phyloP scores from a whole-genome alignment of 805 yeast genomes.

The Teunomyces barrocoloradensis region DNA sequence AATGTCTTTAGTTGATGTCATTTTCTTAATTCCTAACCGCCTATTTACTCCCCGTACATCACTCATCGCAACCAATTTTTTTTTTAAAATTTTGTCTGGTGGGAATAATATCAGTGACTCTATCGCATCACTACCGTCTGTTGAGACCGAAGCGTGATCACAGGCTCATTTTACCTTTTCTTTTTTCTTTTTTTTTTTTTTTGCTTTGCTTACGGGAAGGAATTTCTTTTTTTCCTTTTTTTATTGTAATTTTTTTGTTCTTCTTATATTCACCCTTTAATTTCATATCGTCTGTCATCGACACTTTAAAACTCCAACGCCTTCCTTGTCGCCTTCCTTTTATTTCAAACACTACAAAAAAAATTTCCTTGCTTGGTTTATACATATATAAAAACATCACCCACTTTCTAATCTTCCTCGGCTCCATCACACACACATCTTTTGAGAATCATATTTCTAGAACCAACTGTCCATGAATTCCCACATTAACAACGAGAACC shows the following conservation, averaged over 20 bases:
- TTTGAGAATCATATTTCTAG: no score
- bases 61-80: no score
- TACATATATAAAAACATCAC: background rate
- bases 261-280: conserved; percentile 6
- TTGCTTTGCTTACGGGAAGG: background rate
- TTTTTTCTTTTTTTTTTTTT: background rate
- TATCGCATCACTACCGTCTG: conserved; percentile 1
- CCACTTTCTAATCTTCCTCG: background rate
- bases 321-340: conserved; percentile 1
- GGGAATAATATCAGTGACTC: conserved; percentile 1
- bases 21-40: background rate
- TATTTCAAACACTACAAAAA: background rate
- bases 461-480: conserved; percentile 20
- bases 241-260: background rate
- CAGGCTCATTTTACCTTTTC: conserved; percentile 2
- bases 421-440: background rate
- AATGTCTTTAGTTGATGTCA: no score
- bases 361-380: background rate
- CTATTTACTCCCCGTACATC: background rate
- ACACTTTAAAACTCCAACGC: conserved; percentile 3
- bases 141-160: background rate
- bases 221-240: background rate
- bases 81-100: no score
- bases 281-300: conserved; percentile 5
- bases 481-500: conserved; percentile 31